Percentiles rank a stretch among this genome's conserved stretches.
phyloP scores from a whole-genome alignment of 345 rosid genomes.

The Trapa incisa region DNA sequence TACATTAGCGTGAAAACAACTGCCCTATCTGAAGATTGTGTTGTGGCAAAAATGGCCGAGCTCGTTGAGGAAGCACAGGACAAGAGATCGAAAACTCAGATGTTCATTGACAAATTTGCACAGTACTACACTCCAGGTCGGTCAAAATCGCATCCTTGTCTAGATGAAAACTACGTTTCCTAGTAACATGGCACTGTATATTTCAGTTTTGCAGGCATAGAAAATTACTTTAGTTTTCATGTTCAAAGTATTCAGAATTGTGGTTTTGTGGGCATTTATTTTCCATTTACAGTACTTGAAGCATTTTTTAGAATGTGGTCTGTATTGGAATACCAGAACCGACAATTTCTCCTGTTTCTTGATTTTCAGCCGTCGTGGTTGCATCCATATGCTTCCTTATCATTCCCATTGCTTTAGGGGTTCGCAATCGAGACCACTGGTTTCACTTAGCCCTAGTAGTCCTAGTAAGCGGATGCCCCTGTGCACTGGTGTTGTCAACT shows the following conservation, averaged over 20 bases:
- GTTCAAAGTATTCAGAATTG: too few relatives aligned
- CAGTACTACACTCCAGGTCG: slow-evolving; percentile 84
- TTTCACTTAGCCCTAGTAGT: slow-evolving; percentile 70
- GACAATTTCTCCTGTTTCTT: neutral
- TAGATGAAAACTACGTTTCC: neutral
- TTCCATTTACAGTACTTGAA: too few relatives aligned
- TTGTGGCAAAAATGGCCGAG: slow-evolving; percentile 75
- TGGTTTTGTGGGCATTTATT: too few relatives aligned
- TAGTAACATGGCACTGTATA: too few relatives aligned
- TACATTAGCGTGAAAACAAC: slow-evolving; percentile 64
- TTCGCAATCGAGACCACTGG: slow-evolving; percentile 40
- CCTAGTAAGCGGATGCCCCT: slow-evolving; percentile 88
- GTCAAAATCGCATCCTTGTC: neutral
- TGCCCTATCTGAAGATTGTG: slow-evolving; percentile 71
- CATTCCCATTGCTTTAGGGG: slow-evolving; percentile 37
- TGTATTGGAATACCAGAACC: neutral
- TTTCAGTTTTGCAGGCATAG: too few relatives aligned
- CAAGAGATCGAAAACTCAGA: slow-evolving; percentile 61
- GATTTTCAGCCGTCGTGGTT: slow-evolving; percentile 43
- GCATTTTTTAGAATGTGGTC: too few relatives aligned
- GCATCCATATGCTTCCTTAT: slow-evolving; percentile 41
- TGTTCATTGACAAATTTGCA: slow-evolving; percentile 58
- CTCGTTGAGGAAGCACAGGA: slow-evolving; percentile 96
- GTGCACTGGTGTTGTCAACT: slow-evolving; percentile 82
- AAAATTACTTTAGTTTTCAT: too few relatives aligned